Percentiles rank a stretch among this genome's conserved stretches.
Evolutionary conservation across 116 monocot genomes (phyloP).

Genomic region (Posidonia oceanica): DNA sequence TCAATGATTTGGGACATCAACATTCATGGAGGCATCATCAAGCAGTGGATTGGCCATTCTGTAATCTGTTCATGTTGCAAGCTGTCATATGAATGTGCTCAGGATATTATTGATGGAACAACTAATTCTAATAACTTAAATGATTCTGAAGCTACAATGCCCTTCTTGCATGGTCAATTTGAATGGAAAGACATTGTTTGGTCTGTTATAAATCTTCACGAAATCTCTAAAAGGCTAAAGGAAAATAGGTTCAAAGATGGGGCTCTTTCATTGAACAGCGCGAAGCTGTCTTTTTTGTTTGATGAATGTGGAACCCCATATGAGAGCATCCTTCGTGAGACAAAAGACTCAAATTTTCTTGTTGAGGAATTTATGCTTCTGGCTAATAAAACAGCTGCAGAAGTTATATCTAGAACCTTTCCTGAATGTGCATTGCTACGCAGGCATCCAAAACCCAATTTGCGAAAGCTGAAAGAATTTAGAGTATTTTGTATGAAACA

Average conservation of each 20-base stretch:
- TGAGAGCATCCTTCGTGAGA: slow-evolving; percentile 38
- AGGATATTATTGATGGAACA: slow-evolving; percentile 48
- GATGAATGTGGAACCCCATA: slow-evolving; percentile 67
- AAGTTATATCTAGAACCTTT: slow-evolving; percentile 67
- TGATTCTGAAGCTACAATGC: slow-evolving; percentile 8
- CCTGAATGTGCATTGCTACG: slow-evolving; percentile 70
- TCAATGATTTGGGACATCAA: slow-evolving; percentile 80
- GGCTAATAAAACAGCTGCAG: slow-evolving; percentile 73
- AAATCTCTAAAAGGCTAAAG: slow-evolving; percentile 48
- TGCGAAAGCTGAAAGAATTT: slow-evolving; percentile 79
- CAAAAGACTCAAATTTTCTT: slow-evolving; percentile 51
- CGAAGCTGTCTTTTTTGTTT: slow-evolving; percentile 60
- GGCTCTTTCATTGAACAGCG: slow-evolving; percentile 56
- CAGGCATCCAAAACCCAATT: slow-evolving; percentile 84
- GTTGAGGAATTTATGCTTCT: slow-evolving; percentile 92
- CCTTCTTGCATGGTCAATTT: slow-evolving; percentile 41
- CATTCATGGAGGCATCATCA: slow-evolving; percentile 42
- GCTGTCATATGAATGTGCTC: slow-evolving; percentile 79
- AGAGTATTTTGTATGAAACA: slow-evolving; percentile 66
- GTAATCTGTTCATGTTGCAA: slow-evolving; percentile 81
- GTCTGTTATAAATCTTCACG: slow-evolving; percentile 47
- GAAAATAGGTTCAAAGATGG: slow-evolving; percentile 66
- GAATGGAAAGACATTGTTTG: slow-evolving; percentile 39
- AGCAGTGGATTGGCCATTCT: slow-evolving; percentile 80
- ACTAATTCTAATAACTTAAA: slow-evolving; percentile 11